Evolutionary conservation across 495 filamentous ascomycete species (phyloP).

Genomic region (Hypoxylon crocopeplum): DNA sequence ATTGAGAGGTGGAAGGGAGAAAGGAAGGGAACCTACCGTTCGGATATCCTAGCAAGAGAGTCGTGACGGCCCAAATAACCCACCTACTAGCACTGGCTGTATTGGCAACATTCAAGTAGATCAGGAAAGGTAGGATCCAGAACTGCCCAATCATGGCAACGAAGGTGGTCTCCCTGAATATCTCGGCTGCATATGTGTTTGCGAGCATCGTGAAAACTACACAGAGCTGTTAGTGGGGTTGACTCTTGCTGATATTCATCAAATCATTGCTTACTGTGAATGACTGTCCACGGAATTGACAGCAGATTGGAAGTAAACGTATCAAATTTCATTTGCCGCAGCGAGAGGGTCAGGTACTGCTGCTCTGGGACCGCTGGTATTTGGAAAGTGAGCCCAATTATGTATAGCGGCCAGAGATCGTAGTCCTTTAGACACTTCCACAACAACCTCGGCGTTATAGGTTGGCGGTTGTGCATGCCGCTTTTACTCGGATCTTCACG

Average conservation of each 20-base stretch:
- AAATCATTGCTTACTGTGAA: conserved; percentile 39
- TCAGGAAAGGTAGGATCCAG: conserved; percentile 61
- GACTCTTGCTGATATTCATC: background rate
- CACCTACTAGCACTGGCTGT: conserved; percentile 53
- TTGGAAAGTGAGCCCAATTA: conserved; percentile 66
- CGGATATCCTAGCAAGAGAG: conserved; percentile 63
- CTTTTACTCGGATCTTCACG: conserved; percentile 75
- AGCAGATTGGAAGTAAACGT: conserved; percentile 70
- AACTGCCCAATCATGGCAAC: conserved; percentile 53
- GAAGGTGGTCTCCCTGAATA: conserved; percentile 54
- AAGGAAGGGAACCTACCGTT: conserved; percentile 50
- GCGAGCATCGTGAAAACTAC: conserved; percentile 50
- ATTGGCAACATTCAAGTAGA: conserved; percentile 57
- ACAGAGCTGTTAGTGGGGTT: conserved; percentile 9
- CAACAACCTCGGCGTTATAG: conserved; percentile 64
- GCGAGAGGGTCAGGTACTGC: conserved; percentile 69
- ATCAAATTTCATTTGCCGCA: conserved; percentile 67
- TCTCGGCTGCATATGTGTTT: conserved; percentile 56
- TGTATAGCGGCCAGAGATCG: conserved; percentile 77
- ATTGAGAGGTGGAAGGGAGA: background rate
- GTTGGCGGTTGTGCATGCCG: conserved; percentile 66
- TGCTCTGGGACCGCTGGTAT: conserved; percentile 63
- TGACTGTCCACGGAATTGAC: conserved; percentile 42
- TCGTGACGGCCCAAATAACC: conserved; percentile 61
- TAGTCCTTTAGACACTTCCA: conserved; percentile 71